Percentiles rank a stretch among this genome's conserved stretches.
Conservation (phyloP, 345 rosid species). For the Lagerstroemia speciosa region DNA sequence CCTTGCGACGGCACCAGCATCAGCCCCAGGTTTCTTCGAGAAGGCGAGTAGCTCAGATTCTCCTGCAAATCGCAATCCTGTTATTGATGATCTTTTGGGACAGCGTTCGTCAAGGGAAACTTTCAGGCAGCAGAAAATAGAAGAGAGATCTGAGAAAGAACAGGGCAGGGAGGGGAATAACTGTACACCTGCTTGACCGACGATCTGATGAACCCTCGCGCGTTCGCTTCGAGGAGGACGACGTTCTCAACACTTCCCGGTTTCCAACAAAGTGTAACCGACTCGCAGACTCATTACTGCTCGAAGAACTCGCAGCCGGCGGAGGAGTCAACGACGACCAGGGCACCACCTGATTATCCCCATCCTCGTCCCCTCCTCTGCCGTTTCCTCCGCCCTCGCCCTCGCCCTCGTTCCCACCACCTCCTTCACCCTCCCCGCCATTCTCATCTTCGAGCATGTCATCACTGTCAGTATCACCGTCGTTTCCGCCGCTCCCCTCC, state of each 20-base stretch:
- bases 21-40: too few species aligned
- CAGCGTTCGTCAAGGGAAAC: too few species aligned
- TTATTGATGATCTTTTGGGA: too few species aligned
- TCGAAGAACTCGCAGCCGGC: constrained; percentile 27
- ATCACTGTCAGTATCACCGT: neutral
- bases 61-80: too few species aligned
- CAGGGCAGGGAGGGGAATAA: neutral
- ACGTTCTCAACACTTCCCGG: neutral
- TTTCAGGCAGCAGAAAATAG: too few species aligned
- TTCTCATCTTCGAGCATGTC: too few species aligned
- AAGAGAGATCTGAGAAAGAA: too few species aligned
- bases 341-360: constrained; percentile 56
- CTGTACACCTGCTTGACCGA: constrained; percentile 17
- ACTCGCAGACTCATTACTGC: constrained; percentile 21
- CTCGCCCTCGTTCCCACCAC: neutral
- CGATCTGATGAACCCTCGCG: constrained; percentile 20
- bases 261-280: neutral
- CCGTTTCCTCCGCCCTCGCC: constrained; percentile 7
- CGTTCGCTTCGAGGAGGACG: constrained; percentile 19
- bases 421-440: neutral
- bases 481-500: constrained; percentile 12
- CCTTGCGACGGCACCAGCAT: too few species aligned
- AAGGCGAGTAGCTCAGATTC: too few species aligned
- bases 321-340: constrained; percentile 37
- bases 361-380: constrained; percentile 15